Evolutionary conservation across 345 rosid genomes (phyloP).

Genomic region (Syzygium oleosum): DNA sequence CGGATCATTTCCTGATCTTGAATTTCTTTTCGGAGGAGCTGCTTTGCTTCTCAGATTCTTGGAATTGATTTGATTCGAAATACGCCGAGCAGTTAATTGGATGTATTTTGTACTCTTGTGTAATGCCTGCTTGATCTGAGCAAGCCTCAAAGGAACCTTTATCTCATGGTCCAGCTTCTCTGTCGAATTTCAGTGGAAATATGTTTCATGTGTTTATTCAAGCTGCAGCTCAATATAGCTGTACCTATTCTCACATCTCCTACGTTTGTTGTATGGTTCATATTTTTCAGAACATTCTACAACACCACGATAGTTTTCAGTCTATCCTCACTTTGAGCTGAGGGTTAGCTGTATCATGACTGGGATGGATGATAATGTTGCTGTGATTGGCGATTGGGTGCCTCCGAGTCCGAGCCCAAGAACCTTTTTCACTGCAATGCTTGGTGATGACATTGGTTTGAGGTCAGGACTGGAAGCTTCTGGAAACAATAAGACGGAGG

Average conservation of each 20-base stretch:
- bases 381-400: slow-evolving; percentile 78
- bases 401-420: slow-evolving; percentile 65
- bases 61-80: not conserved
- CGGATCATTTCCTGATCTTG: not conserved
- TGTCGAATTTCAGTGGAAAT: not conserved
- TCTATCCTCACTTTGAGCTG: slow-evolving; percentile 2
- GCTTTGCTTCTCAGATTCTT: not conserved
- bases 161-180: not conserved
- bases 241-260: not conserved
- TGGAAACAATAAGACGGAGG: slow-evolving; percentile 21
- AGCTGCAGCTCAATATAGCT: not conserved
- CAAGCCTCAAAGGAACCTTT: not conserved
- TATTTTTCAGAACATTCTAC: slow-evolving; percentile 1
- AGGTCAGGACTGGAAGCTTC: slow-evolving; percentile 26
- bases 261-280: not conserved
- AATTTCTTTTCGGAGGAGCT: not conserved
- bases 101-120: not conserved
- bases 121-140: not conserved
- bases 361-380: slow-evolving; percentile 61
- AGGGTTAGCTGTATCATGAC: slow-evolving; percentile 34
- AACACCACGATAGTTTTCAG: not conserved
- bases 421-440: slow-evolving; percentile 39
- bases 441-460: slow-evolving; percentile 39
- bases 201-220: not conserved
- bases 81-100: not conserved